Evolutionary conservation across 2,329 filamentous ascomycete genomes (phyloP), one percentile per base, ranked within the genome.

Genomic region (Fusarium succisae): DNA sequence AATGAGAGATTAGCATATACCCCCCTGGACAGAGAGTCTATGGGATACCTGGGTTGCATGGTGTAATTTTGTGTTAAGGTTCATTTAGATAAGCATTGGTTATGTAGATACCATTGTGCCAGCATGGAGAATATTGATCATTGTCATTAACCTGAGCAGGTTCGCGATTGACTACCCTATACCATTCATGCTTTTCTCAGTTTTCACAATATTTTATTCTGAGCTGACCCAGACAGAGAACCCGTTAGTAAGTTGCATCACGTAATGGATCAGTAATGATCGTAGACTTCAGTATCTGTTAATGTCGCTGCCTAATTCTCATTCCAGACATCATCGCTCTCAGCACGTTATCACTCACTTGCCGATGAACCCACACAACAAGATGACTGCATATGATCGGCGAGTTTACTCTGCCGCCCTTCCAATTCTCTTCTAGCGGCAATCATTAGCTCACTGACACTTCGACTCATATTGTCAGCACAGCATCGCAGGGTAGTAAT

Each of bases 381-480:
- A n/a, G 26, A 28, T 28, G 41, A 50, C n/a, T 28, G 20, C 41
- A 58, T 50, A n/a, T n/a, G 30, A 58, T 28, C 55, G 14, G 28
- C 55, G n/a, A 32, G n/a, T 28, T 37, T 58, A 37, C 50, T 58
- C 55, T 58, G 15, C 55, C 41, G 41, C 41, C 30, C 55, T 58
- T 58, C 55, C 39, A 48, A 18, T 9, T 37, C 11, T 28, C 11
- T 58, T 58, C 55, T 58, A 58, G 51, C 32, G 41, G 14, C 24
- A 47, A 8, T 15, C 43, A 11, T 28, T n/a, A 58, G 15, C 55
- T 50, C 41, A 58, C 55, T 30, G 55, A 58, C 55, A 50, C 24
- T 58, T 58, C 26, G 38, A 44, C 38, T 56, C 39, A 50, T 28
- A 14, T 5, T 48, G 55, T 58, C 55, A 58, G 55, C 55, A 37